These are phyloP conservation scores for Xanthoceras sorbifolium DNA, from an alignment of 345 rosid species.

Conservation along the genomic window DNA sequence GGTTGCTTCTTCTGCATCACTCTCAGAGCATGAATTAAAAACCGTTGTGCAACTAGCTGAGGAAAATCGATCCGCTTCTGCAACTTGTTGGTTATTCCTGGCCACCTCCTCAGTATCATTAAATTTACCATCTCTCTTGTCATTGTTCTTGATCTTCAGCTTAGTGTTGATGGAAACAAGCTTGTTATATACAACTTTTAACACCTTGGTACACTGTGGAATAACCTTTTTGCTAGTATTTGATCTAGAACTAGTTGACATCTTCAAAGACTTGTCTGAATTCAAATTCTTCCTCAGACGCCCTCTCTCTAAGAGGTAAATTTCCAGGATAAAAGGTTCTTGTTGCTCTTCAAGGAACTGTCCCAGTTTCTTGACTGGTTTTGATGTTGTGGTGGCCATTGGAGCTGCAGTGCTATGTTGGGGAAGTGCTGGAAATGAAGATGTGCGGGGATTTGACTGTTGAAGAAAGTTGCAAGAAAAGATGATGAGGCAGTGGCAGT, in stretches of 20 bases:
- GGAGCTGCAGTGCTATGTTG: constrained; percentile 12
- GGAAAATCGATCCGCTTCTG: constrained; percentile 33
- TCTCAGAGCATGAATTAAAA: constrained; percentile 37
- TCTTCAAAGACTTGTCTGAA: constrained; percentile 24
- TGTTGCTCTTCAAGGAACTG: constrained; percentile 59
- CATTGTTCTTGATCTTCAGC: constrained; percentile 18
- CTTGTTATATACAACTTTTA: constrained; percentile 33
- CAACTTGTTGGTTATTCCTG: constrained; percentile 20
- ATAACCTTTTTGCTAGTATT: constrained; percentile 28
- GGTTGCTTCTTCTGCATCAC: constrained; percentile 34
- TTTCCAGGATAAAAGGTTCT: constrained; percentile 55
- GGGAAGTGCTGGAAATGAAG: constrained; percentile 15
- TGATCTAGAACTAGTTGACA: background rate
- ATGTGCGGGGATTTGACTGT: background rate
- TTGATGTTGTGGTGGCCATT: constrained; percentile 29
- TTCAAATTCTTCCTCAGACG: constrained; percentile 19
- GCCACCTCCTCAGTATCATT: constrained; percentile 19
- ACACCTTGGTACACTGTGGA: constrained; percentile 23
- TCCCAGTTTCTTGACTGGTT: constrained; percentile 41
- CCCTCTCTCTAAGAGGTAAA: constrained; percentile 48
- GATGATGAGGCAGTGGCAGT: constrained; percentile 17
- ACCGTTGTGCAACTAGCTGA: constrained; percentile 34
- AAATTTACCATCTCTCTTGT: constrained; percentile 18
- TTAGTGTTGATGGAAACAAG: constrained; percentile 22
- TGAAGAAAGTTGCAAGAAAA: background rate